phyloP scores from a whole-genome alignment of 768 basidiomycete genomes.

The Termitomyces sp. region DNA sequence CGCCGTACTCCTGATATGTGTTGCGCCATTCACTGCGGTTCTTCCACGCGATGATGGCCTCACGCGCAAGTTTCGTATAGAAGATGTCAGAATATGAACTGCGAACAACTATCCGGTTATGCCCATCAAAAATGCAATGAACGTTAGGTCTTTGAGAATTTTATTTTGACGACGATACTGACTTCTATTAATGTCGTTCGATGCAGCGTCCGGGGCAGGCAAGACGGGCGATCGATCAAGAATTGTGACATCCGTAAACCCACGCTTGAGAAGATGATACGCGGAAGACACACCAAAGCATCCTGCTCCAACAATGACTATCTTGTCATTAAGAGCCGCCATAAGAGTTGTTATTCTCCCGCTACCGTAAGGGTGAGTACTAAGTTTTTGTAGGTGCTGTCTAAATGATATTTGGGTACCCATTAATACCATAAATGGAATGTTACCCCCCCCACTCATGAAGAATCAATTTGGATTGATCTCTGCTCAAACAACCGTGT shows the following conservation, averaged over 20 bases:
- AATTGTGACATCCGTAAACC: slow-evolving; percentile 66
- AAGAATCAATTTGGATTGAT: too few species aligned
- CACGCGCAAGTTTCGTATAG: slow-evolving; percentile 65
- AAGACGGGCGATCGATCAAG: slow-evolving; percentile 64
- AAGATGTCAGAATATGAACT: slow-evolving; percentile 66
- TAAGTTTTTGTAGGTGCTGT: too few species aligned
- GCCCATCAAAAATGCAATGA: background rate
- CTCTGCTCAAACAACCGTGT: too few species aligned
- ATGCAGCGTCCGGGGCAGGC: slow-evolving; percentile 81
- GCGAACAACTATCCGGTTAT: slow-evolving; percentile 50
- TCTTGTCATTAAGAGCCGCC: slow-evolving; percentile 20
- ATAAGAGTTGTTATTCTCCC: background rate
- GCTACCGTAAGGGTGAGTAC: too few species aligned
- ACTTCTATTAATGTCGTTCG: slow-evolving; percentile 50
- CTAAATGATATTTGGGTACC: too few species aligned
- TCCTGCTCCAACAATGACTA: slow-evolving; percentile 76
- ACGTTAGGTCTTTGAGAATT: background rate
- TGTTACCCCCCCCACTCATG: too few species aligned
- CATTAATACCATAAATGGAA: too few species aligned
- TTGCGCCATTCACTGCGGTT: slow-evolving; percentile 58
- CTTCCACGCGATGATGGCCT: slow-evolving; percentile 77
- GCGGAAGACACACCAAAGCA: slow-evolving; percentile 88
- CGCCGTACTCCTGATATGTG: slow-evolving; percentile 75
- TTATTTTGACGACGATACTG: slow-evolving; percentile 6
- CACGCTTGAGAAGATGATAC: slow-evolving; percentile 63